Percentiles rank a stretch among this genome's conserved stretches.
Evolutionary conservation across 768 basidiomycete species (phyloP).

Genomic region (Chalciporus pseudorubinellus): DNA sequence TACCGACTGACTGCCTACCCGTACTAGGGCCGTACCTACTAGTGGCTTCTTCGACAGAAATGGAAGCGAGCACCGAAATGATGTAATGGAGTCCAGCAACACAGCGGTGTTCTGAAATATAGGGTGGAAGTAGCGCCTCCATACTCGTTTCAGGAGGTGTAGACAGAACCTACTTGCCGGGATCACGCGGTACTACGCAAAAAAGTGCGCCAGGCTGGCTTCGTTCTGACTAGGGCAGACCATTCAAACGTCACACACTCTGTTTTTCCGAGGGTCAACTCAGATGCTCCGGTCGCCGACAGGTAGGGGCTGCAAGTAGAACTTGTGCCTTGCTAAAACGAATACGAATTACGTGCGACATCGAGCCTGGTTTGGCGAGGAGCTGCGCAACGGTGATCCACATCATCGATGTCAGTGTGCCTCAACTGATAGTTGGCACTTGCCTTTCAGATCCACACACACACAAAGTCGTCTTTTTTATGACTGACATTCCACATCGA

Average conservation of each 20-base stretch:
- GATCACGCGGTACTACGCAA: constrained; percentile 21
- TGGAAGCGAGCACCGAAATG: constrained; percentile 18
- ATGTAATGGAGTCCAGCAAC: constrained; percentile 10
- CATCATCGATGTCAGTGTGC: not conserved
- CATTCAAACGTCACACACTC: not conserved
- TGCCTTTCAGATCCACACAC: not conserved
- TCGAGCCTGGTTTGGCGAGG: constrained; percentile 8
- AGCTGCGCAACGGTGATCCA: not conserved
- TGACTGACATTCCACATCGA: not conserved
- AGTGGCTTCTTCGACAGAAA: constrained; percentile 9
- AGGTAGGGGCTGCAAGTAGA: constrained; percentile 2
- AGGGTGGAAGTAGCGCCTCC: constrained; percentile 21
- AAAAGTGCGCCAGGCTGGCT: too few relatives aligned
- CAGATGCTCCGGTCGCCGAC: constrained; percentile 14
- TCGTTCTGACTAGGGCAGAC: not conserved
- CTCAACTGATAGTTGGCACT: not conserved
- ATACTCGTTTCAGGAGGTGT: constrained; percentile 26
- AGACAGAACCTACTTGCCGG: constrained; percentile 27
- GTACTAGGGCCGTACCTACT: not conserved
- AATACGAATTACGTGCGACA: constrained; percentile 11
- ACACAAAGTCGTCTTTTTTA: not conserved
- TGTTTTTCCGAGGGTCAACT: constrained; percentile 6
- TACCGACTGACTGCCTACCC: not conserved
- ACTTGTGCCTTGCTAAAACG: constrained; percentile 6
- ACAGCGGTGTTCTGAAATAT: constrained; percentile 13